These are phyloP conservation scores for Taphrina wiesneri DNA, from an alignment of 1,139 yeast species.

Conservation along the genomic window DNA sequence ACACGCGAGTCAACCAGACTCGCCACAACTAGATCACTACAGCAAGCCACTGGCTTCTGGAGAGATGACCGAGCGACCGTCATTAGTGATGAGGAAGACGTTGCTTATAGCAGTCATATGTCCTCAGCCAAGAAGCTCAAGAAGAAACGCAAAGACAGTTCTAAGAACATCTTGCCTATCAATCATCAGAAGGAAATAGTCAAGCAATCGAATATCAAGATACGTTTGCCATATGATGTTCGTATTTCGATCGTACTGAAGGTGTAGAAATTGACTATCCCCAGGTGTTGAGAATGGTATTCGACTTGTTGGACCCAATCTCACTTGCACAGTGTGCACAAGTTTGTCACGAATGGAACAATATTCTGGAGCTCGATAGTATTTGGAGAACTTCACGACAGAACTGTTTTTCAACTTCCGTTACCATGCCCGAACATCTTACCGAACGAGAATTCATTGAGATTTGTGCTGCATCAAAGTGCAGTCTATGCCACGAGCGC, in stretches of 20 bases:
- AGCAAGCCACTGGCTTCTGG: background rate
- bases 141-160: background rate
- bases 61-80: background rate
- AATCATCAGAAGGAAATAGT: background rate
- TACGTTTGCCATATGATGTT: slow-evolving; percentile 1
- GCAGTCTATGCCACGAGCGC: background rate
- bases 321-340: slow-evolving; percentile 3
- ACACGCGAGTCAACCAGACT: background rate
- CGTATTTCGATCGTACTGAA: background rate
- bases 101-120: background rate
- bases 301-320: background rate
- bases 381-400: background rate
- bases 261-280: background rate
- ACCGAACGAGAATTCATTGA: background rate
- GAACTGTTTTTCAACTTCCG: background rate
- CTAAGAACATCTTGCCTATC: background rate
- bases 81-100: slow-evolving; percentile 3
- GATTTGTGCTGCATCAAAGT: background rate
- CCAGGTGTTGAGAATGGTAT: background rate
- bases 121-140: background rate
- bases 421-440: slow-evolving; percentile 1
- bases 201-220: background rate
- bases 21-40: background rate
- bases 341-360: background rate
- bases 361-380: background rate